Conservation (phyloP, 2,329 filamentous ascomycete species). For the Fusarium graminum region DNA sequence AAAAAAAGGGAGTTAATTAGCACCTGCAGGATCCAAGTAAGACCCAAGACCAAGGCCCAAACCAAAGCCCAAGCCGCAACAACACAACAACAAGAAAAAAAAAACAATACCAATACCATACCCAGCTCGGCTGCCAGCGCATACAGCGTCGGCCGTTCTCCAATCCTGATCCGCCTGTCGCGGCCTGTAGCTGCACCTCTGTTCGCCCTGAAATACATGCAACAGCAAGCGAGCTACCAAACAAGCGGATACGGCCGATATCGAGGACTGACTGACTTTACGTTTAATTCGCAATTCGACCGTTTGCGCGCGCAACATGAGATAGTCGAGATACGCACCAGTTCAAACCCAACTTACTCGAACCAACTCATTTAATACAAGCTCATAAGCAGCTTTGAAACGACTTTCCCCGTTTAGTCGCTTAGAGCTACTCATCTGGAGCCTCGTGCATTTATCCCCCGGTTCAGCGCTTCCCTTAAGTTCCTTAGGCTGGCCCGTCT, state of each 20-base stretch:
- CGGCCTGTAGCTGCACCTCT: constrained; percentile 45
- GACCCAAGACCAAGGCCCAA: constrained; percentile 24
- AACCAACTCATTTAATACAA: constrained; percentile 49
- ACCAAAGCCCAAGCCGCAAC: constrained; percentile 16
- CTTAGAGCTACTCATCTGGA: constrained; percentile 34
- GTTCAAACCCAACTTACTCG: constrained; percentile 4
- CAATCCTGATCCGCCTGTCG: constrained; percentile 41
- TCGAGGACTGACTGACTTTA: constrained; percentile 44
- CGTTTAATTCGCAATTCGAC: constrained; percentile 48
- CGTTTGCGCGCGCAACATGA: constrained; percentile 58
- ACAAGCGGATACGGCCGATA: constrained; percentile 45
- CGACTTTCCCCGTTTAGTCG: constrained; percentile 32
- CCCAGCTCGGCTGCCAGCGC: constrained; percentile 39
- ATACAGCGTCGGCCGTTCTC: constrained; percentile 41
- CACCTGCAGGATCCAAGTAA: constrained; percentile 43
- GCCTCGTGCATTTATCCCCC: constrained; percentile 42
- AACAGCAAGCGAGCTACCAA: constrained; percentile 36
- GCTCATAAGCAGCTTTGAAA: constrained; percentile 40
- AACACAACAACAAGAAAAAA: constrained; percentile 44
- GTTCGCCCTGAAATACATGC: constrained; percentile 38
- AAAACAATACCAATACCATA: constrained; percentile 33
- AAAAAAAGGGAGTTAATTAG: constrained; percentile 46
- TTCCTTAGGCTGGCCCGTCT: constrained; percentile 32
- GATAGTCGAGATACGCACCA: constrained; percentile 53
- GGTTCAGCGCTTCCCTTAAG: constrained; percentile 39